A percentile compares a stretch with the other conserved stretches of the same genome.
Evolutionary conservation across 805 yeast genomes (phyloP).

Genomic region (Lachancea meyersii): DNA sequence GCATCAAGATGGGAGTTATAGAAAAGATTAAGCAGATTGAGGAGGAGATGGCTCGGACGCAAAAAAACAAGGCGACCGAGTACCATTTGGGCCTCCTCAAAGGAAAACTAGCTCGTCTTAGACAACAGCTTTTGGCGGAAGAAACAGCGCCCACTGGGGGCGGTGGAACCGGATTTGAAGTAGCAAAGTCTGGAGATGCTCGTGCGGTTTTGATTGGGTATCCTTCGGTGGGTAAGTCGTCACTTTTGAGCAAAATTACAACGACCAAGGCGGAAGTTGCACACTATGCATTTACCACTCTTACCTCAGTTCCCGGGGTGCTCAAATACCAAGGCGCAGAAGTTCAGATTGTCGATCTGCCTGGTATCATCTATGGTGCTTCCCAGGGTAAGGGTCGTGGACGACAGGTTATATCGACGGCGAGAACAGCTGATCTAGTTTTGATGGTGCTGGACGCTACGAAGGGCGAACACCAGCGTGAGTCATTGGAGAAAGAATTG

Average conservation of each 20-base stretch:
- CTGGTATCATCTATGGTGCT: constrained; percentile 96
- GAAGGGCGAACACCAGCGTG: constrained; percentile 83
- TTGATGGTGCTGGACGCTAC: constrained; percentile 95
- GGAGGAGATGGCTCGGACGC: constrained; percentile 90
- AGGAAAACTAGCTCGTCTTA: constrained; percentile 88
- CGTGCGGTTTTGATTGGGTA: constrained; percentile 92
- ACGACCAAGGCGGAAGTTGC: constrained; percentile 94
- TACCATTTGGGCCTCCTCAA: constrained; percentile 90
- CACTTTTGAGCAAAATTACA: constrained; percentile 81
- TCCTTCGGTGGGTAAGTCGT: constrained; percentile 96
- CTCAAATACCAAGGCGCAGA: constrained; percentile 94
- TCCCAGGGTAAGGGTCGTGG: constrained; percentile 97
- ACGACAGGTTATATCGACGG: constrained; percentile 92
- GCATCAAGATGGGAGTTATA: constrained; percentile 29
- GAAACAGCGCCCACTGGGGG: constrained; percentile 60
- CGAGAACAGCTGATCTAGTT: constrained; percentile 88
- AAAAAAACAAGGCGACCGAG: constrained; percentile 96
- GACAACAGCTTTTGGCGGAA: constrained; percentile 89
- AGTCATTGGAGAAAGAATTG: constrained; percentile 77
- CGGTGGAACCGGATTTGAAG: constrained; percentile 90
- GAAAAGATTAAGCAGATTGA: constrained; percentile 87
- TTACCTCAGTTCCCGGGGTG: constrained; percentile 95
- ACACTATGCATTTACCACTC: constrained; percentile 88
- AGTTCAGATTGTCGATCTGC: constrained; percentile 93
- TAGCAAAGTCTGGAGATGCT: constrained; percentile 92